Evolutionary conservation across 2,329 filamentous ascomycete species (phyloP).

Genomic region (Rosellinia necatrix): DNA sequence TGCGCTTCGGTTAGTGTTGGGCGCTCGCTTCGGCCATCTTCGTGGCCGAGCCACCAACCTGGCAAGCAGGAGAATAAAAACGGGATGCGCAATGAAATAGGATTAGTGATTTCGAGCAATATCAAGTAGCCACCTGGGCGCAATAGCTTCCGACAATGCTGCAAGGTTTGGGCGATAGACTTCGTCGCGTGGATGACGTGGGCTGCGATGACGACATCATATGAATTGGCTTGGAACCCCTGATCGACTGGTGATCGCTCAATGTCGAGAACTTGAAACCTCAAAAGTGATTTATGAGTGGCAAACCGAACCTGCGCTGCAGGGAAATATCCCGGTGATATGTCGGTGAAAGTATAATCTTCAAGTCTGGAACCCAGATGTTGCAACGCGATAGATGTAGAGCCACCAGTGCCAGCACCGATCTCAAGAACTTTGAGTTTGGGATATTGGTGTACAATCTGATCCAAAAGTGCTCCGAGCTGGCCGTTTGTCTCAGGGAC

Average conservation of each 20-base stretch:
- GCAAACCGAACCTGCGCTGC: not conserved
- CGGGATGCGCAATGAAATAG: not conserved
- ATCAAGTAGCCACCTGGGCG: slow-evolving; percentile 44
- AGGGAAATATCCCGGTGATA: slow-evolving; percentile 2
- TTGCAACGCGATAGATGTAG: not conserved
- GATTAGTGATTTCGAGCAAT: slow-evolving; percentile 4
- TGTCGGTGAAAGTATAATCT: slow-evolving; percentile 2
- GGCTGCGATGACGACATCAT: slow-evolving; percentile 41
- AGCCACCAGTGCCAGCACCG: not conserved
- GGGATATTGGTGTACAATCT: slow-evolving; percentile 15
- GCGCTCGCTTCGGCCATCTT: slow-evolving; percentile 14
- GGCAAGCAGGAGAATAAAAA: not conserved
- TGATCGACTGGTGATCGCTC: slow-evolving; percentile 35
- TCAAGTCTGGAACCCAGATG: not conserved
- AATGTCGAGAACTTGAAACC: slow-evolving; percentile 29
- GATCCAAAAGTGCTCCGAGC: not conserved
- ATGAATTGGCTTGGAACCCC: slow-evolving; percentile 37
- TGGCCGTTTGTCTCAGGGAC: not conserved
- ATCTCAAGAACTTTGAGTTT: slow-evolving; percentile 14
- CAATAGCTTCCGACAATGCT: slow-evolving; percentile 30
- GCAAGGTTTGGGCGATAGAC: slow-evolving; percentile 28
- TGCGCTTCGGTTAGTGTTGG: not conserved
- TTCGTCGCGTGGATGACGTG: slow-evolving; percentile 38
- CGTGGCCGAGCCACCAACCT: slow-evolving; percentile 12
- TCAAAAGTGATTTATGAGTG: not conserved